Conservation (phyloP, 345 rosid genomes). For the Salix udensis region DNA sequence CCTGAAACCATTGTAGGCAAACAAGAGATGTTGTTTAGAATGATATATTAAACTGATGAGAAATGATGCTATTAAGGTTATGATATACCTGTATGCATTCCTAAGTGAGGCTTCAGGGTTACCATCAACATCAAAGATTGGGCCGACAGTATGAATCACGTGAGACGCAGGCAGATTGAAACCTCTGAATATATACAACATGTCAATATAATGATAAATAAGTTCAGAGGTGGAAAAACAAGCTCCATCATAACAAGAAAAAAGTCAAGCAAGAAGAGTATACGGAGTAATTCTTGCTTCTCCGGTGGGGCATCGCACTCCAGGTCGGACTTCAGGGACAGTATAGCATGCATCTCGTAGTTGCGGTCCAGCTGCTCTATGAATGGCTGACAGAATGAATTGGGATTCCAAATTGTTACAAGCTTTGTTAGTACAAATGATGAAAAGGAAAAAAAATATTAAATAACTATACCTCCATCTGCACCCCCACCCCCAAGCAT, state of each 20-base stretch:
- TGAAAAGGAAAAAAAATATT: background rate
- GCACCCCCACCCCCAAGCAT: constrained; percentile 98
- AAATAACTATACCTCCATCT: constrained; percentile 59
- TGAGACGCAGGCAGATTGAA: constrained; percentile 68
- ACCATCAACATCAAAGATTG: constrained; percentile 46
- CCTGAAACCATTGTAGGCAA: constrained; percentile 37
- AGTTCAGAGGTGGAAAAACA: background rate
- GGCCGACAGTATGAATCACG: constrained; percentile 86
- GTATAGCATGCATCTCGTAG: constrained; percentile 62
- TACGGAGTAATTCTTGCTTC: constrained; percentile 88
- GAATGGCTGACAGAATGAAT: constrained; percentile 48
- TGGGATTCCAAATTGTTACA: background rate
- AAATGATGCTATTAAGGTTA: background rate
- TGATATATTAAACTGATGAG: background rate
- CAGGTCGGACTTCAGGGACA: constrained; percentile 62
- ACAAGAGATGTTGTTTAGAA: constrained; percentile 1
- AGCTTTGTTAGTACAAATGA: background rate
- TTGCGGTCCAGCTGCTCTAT: constrained; percentile 75
- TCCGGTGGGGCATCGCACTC: constrained; percentile 72
- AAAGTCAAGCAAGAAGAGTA: constrained; percentile 3
- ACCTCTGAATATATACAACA: constrained; percentile 46
- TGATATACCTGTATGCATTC: constrained; percentile 56
- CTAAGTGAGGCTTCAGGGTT: constrained; percentile 52
- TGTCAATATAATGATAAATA: background rate
- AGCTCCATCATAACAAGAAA: background rate